Evolutionary conservation across 73 alveolate species (phyloP).

Genomic region (Vitrella brassicaformis): DNA sequence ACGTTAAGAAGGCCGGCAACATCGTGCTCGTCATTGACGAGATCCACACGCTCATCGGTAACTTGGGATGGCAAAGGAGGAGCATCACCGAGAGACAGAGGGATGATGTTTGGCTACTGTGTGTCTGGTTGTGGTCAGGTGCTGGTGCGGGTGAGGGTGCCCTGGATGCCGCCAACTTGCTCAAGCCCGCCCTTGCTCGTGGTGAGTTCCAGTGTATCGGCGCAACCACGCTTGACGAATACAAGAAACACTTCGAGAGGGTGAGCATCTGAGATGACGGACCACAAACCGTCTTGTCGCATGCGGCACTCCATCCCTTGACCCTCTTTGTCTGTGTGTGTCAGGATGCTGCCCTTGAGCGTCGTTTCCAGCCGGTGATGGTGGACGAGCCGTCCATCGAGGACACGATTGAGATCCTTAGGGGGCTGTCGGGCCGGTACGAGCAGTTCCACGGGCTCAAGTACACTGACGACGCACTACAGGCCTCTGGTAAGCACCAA

Average conservation of each 20-base stretch:
- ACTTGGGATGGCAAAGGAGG: background rate
- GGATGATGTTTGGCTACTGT: background rate
- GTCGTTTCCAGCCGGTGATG: conserved; percentile 32
- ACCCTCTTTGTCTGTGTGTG: background rate
- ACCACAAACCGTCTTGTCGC: background rate
- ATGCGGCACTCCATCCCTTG: background rate
- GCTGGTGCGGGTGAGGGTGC: conserved; percentile 38
- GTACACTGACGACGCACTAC: background rate
- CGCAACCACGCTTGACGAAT: conserved; percentile 33
- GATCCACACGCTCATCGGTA: conserved; percentile 35
- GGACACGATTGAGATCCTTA: conserved; percentile 24
- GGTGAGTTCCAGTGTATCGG: conserved; percentile 37
- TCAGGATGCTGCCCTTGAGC: conserved; percentile 14
- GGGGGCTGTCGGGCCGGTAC: conserved; percentile 22
- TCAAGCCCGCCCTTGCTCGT: conserved; percentile 34
- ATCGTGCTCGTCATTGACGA: conserved; percentile 23
- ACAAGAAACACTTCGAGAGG: conserved; percentile 22
- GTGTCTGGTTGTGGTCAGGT: conserved; percentile 6
- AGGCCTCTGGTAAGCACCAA: no score
- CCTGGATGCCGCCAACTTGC: conserved; percentile 34
- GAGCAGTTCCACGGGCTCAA: conserved; percentile 3
- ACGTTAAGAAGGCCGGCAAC: conserved; percentile 1
- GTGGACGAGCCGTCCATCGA: conserved; percentile 33
- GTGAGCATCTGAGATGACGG: background rate
- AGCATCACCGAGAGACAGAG: background rate